Evolutionary conservation across 116 monocot species (phyloP).

Genomic region (Trichopus zeylanicus): DNA sequence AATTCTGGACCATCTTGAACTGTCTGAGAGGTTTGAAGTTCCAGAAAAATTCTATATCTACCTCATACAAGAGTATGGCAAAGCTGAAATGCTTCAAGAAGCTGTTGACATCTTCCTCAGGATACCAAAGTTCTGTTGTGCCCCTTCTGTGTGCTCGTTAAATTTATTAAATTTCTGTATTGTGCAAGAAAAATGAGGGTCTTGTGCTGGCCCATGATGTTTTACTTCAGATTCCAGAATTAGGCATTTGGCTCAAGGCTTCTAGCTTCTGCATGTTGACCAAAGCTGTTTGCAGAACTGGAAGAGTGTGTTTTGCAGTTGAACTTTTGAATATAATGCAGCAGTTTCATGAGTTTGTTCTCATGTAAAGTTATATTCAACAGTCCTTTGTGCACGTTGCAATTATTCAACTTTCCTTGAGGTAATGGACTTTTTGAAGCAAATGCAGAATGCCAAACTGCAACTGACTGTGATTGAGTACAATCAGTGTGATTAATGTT

Average conservation of each 20-base stretch:
- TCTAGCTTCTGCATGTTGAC: conserved; percentile 57
- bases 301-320: conserved; percentile 30
- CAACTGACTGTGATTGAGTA: conserved; percentile 30
- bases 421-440: conserved; percentile 31
- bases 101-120: conserved; percentile 50
- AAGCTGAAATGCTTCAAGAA: conserved; percentile 33
- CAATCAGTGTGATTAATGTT: conserved; percentile 35
- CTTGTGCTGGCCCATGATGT: conserved; percentile 49
- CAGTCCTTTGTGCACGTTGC: conserved; percentile 41
- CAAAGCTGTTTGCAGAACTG: conserved; percentile 44
- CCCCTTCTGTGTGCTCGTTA: conserved; percentile 36
- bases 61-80: conserved; percentile 34
- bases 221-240: conserved; percentile 29
- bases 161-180: conserved; percentile 39
- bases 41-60: conserved; percentile 38
- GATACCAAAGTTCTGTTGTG: conserved; percentile 53
- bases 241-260: conserved; percentile 38
- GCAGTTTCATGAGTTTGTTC: conserved; percentile 22
- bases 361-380: conserved; percentile 41
- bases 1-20: conserved; percentile 47
- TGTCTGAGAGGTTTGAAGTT: conserved; percentile 22
- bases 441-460: conserved; percentile 37
- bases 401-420: conserved; percentile 11
- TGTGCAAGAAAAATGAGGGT: conserved; percentile 45
- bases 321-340: conserved; percentile 48